These are phyloP conservation scores for Inosperma sp. DNA, from an alignment of 768 basidiomycete genomes.

Conservation along the genomic window DNA sequence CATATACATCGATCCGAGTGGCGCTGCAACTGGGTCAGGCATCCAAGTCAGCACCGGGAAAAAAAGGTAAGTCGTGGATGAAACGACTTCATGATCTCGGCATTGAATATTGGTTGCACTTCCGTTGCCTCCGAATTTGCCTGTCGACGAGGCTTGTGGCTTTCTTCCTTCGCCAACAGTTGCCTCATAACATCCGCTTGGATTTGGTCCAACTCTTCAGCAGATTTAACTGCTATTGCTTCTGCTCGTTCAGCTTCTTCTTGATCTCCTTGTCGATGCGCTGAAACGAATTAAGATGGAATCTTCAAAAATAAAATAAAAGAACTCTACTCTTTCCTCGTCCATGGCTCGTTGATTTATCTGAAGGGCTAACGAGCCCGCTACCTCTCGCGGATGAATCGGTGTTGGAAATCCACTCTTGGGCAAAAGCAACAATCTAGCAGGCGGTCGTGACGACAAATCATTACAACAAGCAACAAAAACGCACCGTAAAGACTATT, in stretches of 20 bases:
- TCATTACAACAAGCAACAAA: too few relatives aligned
- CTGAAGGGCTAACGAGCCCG: conserved; percentile 70
- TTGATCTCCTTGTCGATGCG: conserved; percentile 48
- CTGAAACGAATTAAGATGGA: conserved; percentile 26
- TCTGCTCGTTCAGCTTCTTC: conserved; percentile 50
- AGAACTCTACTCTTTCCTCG: conserved; percentile 54
- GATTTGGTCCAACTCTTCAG: conserved; percentile 60
- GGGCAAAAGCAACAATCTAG: too few relatives aligned
- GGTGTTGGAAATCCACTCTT: too few relatives aligned
- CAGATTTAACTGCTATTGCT: conserved; percentile 47
- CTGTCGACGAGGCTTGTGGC: conserved; percentile 53
- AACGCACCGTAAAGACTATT: too few relatives aligned
- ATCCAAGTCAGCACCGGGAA: background rate
- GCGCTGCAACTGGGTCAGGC: conserved; percentile 36
- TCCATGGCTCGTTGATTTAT: conserved; percentile 73
- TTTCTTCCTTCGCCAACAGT: conserved; percentile 47
- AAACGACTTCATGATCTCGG: conserved; percentile 62
- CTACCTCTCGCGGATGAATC: conserved; percentile 50
- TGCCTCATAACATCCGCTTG: conserved; percentile 61
- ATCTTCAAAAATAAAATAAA: conserved; percentile 1
- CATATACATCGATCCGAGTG: conserved; percentile 61
- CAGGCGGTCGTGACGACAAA: too few relatives aligned
- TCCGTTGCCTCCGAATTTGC: conserved; percentile 71
- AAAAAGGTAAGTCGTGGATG: conserved; percentile 62
- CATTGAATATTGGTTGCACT: conserved; percentile 39